Percentiles rank a stretch among this genome's conserved stretches.
phyloP scores from a whole-genome alignment of 1,284 basidiomycete species.

The Cryptococcus floricola region DNA sequence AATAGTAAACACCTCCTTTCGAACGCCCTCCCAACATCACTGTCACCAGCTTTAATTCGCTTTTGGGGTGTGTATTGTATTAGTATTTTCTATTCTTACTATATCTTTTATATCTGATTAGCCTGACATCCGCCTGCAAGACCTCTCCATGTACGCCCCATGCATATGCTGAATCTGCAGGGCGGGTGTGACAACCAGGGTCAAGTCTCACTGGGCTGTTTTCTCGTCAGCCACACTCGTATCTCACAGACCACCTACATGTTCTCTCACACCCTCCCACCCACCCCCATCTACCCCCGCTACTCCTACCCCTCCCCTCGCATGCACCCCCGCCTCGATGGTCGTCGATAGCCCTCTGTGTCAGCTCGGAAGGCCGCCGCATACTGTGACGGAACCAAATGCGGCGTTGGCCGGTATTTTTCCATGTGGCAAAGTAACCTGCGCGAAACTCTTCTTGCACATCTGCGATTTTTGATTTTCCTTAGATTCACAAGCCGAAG shows the following conservation, averaged over 20 bases:
- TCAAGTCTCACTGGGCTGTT: background rate
- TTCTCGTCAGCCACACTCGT: background rate
- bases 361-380: background rate
- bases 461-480: background rate
- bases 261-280: background rate
- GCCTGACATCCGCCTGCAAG: too few species aligned
- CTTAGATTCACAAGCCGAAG: conserved; percentile 11
- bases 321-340: background rate
- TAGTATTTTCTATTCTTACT: too few species aligned
- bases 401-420: background rate
- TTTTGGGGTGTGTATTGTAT: too few species aligned
- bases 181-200: background rate
- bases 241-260: too few species aligned
- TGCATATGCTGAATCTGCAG: background rate
- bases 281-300: background rate
- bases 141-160: too few species aligned
- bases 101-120: too few species aligned
- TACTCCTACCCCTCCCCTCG: background rate
- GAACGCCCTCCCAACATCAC: too few species aligned
- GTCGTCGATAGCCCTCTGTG: background rate
- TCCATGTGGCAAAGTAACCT: background rate
- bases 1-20: too few species aligned
- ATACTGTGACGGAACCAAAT: background rate
- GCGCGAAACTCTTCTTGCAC: background rate
- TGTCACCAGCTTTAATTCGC: too few species aligned